Percentiles rank a stretch among this genome's conserved stretches.
These are phyloP conservation scores for Penicillium bialowiezense DNA, from an alignment of 495 filamentous ascomycete species.

Conservation along the genomic window DNA sequence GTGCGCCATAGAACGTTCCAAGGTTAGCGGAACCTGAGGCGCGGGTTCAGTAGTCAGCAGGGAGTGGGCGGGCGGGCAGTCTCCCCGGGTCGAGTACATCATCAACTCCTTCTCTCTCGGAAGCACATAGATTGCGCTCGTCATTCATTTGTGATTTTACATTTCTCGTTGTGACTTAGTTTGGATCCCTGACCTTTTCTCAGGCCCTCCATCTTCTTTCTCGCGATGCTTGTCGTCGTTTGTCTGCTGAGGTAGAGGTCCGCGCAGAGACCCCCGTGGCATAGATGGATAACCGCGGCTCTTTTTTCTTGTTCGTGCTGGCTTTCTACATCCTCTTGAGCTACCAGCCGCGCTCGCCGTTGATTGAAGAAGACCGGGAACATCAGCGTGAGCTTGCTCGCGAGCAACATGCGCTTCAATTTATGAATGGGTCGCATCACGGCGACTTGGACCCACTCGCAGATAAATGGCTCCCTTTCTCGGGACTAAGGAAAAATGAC, in stretches of 20 bases:
- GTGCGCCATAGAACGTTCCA: background rate
- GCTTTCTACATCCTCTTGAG: conserved; percentile 49
- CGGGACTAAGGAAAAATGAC: conserved; percentile 70
- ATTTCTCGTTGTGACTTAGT: conserved; percentile 3
- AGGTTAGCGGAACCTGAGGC: background rate
- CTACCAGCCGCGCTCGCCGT: conserved; percentile 43
- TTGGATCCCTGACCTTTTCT: background rate
- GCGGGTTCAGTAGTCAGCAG: conserved; percentile 3
- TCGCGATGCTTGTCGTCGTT: conserved; percentile 23
- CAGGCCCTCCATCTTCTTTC: conserved; percentile 6
- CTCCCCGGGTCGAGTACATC: conserved; percentile 32
- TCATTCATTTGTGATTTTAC: conserved; percentile 21
- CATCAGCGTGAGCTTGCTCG: conserved; percentile 41
- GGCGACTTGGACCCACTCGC: conserved; percentile 64
- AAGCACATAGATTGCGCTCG: conserved; percentile 19
- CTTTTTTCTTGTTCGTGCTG: conserved; percentile 48
- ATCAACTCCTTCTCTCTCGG: conserved; percentile 27
- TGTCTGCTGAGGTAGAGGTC: conserved; percentile 26
- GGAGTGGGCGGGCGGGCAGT: conserved; percentile 6
- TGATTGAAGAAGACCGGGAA: conserved; percentile 45
- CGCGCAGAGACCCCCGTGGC: conserved; percentile 31
- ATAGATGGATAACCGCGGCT: conserved; percentile 50
- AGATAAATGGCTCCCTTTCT: conserved; percentile 68
- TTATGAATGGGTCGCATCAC: conserved; percentile 72
- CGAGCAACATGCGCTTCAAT: conserved; percentile 56